These are phyloP conservation scores for Zarea fungicola DNA, from an alignment of 2,329 filamentous ascomycete genomes.

Conservation along the genomic window DNA sequence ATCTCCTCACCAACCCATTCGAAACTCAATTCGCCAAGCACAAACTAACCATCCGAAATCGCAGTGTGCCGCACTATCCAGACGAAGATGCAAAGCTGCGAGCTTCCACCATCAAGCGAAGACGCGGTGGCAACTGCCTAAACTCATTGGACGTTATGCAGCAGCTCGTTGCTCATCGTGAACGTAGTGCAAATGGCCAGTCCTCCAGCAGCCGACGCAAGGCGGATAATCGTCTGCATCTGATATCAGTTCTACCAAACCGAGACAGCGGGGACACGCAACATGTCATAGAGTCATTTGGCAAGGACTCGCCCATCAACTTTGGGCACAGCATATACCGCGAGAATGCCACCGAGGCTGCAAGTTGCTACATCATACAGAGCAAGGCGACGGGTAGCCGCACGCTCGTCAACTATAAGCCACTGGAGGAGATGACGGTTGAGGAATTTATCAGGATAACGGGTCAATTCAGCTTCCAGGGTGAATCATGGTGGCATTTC, in stretches of 20 bases:
- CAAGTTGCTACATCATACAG: constrained; percentile 65
- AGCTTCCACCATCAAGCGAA: constrained; percentile 51
- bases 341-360: constrained; percentile 46
- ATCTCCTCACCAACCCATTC: not conserved
- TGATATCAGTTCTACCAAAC: constrained; percentile 52
- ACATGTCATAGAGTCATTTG: constrained; percentile 52
- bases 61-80: constrained; percentile 61
- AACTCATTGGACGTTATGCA: constrained; percentile 67
- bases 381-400: constrained; percentile 54
- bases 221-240: constrained; percentile 30
- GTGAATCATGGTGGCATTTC: constrained; percentile 63
- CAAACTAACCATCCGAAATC: not conserved
- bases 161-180: constrained; percentile 44
- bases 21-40: too few species aligned
- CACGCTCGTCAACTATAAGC: constrained; percentile 67
- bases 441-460: constrained; percentile 51
- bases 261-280: constrained; percentile 43
- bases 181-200: constrained; percentile 15
- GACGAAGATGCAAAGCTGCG: constrained; percentile 68
- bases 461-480: constrained; percentile 29
- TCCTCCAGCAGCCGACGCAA: not conserved
- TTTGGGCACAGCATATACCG: constrained; percentile 57
- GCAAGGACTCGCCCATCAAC: constrained; percentile 34
- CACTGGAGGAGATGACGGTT: constrained; percentile 61
- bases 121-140: constrained; percentile 67